Conservation (phyloP, 2,329 filamentous ascomycete genomes). For the Nigrospora oryzae region DNA sequence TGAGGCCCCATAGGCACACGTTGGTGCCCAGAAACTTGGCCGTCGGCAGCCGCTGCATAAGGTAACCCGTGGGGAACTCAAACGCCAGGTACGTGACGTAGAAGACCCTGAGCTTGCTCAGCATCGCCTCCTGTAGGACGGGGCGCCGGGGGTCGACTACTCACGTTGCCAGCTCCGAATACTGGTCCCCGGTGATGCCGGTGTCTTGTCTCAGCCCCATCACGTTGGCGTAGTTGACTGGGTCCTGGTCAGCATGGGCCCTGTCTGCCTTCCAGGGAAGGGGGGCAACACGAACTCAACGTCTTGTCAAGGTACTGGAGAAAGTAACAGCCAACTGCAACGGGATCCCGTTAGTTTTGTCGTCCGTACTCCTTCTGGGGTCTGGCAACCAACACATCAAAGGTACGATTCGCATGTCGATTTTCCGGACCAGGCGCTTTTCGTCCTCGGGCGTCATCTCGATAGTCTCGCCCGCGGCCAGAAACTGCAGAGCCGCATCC, state of each 20-base stretch:
- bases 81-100: conserved; percentile 4
- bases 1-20: conserved; percentile 50
- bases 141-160: too few relatives aligned
- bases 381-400: background rate
- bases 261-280: background rate
- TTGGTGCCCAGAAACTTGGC: conserved; percentile 54
- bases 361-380: background rate
- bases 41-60: conserved; percentile 53
- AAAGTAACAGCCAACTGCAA: conserved; percentile 2
- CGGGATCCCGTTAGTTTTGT: background rate
- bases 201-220: conserved; percentile 54
- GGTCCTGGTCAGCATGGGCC: too few relatives aligned
- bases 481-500: background rate
- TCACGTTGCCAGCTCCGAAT: conserved; percentile 49
- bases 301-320: conserved; percentile 4
- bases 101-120: background rate
- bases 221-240: conserved; percentile 50
- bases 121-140: too few relatives aligned
- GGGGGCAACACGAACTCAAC: background rate
- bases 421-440: background rate
- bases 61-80: conserved; percentile 27
- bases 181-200: conserved; percentile 50
- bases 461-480: background rate
- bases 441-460: conserved; percentile 3
- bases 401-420: conserved; percentile 1